Conservation (phyloP, 2,329 filamentous ascomycete species). For the Neopestalotiopsis clavispora region DNA sequence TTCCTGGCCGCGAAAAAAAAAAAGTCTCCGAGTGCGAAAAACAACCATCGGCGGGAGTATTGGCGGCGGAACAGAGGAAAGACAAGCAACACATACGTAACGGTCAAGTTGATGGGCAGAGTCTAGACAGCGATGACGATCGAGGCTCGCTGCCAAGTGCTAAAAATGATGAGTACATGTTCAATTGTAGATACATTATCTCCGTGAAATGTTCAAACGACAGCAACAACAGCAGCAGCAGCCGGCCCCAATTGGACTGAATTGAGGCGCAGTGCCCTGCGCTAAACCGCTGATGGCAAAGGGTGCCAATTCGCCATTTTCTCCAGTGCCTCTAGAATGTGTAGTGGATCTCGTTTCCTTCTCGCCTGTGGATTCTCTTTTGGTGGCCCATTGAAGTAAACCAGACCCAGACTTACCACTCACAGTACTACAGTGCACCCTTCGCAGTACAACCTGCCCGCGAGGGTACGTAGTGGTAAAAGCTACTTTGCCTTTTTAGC, state of each 20-base stretch:
- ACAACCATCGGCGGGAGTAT: neutral
- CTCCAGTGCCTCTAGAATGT: neutral
- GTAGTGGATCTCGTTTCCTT: neutral
- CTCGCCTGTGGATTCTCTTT: neutral
- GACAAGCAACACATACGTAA: neutral
- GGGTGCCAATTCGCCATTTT: constrained; percentile 1
- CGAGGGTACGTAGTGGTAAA: neutral
- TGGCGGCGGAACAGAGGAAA: neutral
- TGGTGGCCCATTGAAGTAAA: too few species aligned
- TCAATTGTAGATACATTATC: neutral
- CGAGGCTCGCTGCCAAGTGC: too few species aligned
- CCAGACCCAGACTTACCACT: neutral
- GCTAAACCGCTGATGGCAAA: neutral
- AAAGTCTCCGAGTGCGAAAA: neutral
- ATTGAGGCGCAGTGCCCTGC: neutral
- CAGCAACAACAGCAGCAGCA: neutral
- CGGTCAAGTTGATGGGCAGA: too few species aligned
- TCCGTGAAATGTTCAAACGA: neutral
- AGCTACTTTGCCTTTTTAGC: neutral
- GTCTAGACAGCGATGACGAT: too few species aligned
- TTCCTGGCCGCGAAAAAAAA: neutral
- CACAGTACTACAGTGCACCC: neutral
- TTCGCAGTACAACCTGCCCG: neutral
- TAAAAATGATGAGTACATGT: neutral
- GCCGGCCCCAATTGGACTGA: neutral